A percentile compares a stretch with the other conserved stretches of the same genome.
phyloP scores from a whole-genome alignment of 208 protist genomes.

The Acanthamoeba lugdunensis region DNA sequence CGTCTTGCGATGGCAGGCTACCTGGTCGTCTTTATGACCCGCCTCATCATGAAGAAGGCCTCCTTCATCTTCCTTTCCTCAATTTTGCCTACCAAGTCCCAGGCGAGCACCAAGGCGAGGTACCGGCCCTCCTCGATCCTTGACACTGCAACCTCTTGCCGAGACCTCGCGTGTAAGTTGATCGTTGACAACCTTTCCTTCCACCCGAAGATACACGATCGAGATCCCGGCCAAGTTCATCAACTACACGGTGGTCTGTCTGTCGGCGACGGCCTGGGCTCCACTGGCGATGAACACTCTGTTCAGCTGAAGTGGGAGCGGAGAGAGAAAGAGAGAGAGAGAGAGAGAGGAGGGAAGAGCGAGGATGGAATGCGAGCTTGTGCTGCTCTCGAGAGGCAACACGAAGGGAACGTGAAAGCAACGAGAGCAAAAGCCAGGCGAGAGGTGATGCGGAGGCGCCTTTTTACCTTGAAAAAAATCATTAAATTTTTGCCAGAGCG shows the following conservation, averaged over 20 bases:
- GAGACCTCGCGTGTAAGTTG: neutral
- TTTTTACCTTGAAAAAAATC: no score
- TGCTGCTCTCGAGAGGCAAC: no score
- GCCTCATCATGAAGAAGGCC: conserved; percentile 16
- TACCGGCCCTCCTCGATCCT: neutral
- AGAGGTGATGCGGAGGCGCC: no score
- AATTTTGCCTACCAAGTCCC: neutral
- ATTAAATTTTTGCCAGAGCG: no score
- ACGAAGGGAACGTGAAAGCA: neutral
- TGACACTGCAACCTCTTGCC: neutral
- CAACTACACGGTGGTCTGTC: conserved; percentile 34
- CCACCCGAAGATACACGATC: neutral
- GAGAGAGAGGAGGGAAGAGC: neutral
- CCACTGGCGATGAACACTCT: neutral
- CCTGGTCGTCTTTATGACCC: conserved; percentile 20
- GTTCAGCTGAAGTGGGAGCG: neutral
- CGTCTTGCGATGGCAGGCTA: neutral
- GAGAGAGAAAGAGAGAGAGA: neutral
- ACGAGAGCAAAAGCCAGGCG: no score
- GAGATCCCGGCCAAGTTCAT: conserved; percentile 26
- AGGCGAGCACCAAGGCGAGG: neutral
- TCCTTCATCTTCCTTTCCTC: conserved; percentile 9
- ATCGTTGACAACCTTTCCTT: neutral
- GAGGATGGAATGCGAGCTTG: neutral
- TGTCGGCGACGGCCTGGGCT: conserved; percentile 12